phyloP scores from a whole-genome alignment of 208 protist genomes.

The Vickermania spadyakhi region DNA sequence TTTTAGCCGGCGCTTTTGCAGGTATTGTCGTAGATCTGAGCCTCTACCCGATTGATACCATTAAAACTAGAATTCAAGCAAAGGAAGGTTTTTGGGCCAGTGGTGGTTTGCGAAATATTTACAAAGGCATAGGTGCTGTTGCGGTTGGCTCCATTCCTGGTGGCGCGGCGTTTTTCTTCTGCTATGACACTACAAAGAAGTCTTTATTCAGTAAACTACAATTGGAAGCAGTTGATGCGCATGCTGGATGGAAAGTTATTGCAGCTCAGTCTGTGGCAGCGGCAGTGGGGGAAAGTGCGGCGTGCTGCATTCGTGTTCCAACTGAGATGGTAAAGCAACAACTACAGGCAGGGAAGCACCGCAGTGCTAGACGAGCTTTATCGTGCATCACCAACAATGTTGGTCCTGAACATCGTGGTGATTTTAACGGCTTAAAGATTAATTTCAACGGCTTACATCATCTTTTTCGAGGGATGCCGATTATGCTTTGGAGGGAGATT shows the following conservation, averaged over 20 bases:
- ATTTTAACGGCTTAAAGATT: neutral
- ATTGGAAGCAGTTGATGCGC: no score
- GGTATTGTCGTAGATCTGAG: constrained; percentile 83
- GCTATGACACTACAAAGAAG: constrained; percentile 60
- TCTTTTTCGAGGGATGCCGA: constrained; percentile 75
- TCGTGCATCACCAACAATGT: constrained; percentile 39
- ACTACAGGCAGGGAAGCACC: constrained; percentile 73
- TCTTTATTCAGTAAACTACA: constrained; percentile 7
- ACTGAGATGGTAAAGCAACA: constrained; percentile 89
- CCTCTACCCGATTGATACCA: constrained; percentile 90
- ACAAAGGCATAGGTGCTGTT: constrained; percentile 78
- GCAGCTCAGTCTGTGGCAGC: constrained; percentile 51
- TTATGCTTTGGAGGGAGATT: constrained; percentile 81
- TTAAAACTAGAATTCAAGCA: constrained; percentile 89
- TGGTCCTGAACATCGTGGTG: constrained; percentile 7
- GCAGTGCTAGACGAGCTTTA: constrained; percentile 20
- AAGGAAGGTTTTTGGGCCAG: constrained; percentile 63
- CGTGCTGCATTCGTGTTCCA: constrained; percentile 84
- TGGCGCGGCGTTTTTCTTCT: constrained; percentile 83
- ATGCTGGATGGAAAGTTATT: constrained; percentile 5
- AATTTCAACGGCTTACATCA: constrained; percentile 24
- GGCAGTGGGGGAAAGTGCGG: constrained; percentile 63
- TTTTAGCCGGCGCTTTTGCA: constrained; percentile 73
- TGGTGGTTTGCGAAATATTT: constrained; percentile 79
- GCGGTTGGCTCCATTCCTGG: constrained; percentile 81